Evolutionary conservation across 202 grass and related monocot genomes (phyloP), one percentile per base, ranked within the genome.

Genomic region (Setaria viridis): DNA sequence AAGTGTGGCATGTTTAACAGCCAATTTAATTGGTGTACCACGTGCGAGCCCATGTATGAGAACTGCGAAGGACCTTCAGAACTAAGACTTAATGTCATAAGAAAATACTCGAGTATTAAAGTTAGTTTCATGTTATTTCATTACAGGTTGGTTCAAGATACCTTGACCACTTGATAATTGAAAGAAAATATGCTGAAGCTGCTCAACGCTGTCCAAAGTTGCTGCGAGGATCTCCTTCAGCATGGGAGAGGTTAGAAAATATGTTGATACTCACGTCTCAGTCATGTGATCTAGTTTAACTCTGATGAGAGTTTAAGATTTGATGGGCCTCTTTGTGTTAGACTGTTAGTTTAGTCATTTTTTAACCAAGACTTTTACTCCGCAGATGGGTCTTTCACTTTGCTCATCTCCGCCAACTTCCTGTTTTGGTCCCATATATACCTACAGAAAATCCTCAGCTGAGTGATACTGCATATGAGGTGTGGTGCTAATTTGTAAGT

Each of bases 381-480:
- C 56, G 76, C 76, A 99, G 97, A 81, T 99, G 97, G 97, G 90
- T 99, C 76, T 99, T 97, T 82, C 92, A 97, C 85, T 99, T 99
- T 90, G 97, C 94, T 70, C 92, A 97, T 88, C 93, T 99, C 60
- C 92, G 92, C 77, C 94, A 94, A 78, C 94, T 99, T 93, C 88
- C 94, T 79, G 90, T 94, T 85, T 94, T 99, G 74, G 94, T 99
- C 84, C 94, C 97, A 59, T 94, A 94, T 84, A 99, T 99, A 70
- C 97, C 97, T 85, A 96, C 78, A 79, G 97, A 93, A 86, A 93
- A 99, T 89, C 97, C 92, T 81, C 91, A 77, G 43, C 87, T 99
- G 56, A 91, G 91, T 92, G 90, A 99, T 93, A 99, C 92, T 67
- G 88, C 90, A 50, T 99, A 99, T 89, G 94, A 99, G 96, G 96